Base-by-base conservation (phyloP, 148 eudicot genomes). In the Diospyros kaki region DNA sequence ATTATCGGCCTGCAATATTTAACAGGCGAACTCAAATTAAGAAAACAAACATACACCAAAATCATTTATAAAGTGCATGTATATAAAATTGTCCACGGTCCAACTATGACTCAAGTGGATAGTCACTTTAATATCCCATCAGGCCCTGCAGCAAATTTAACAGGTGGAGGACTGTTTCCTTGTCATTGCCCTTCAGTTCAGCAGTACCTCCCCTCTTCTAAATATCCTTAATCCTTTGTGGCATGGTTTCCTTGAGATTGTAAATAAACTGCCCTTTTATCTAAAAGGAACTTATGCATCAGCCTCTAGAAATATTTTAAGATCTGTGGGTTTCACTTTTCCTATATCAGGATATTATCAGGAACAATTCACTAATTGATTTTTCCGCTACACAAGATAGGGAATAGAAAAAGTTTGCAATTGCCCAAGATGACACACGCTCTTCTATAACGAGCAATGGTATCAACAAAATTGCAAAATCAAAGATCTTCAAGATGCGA, bases 1-100 rank as follows among this genome's bases (percentile, higher is more conserved):
- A 58, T 86, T 86, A 77, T 94, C 98, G 78, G 98, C 98, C 98
- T 94, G 87, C 61, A 82, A 72, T 39, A 9, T 51, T 44, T 8
- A 48, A 48, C 8, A 48, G n/a, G 64, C 9, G 54, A 71, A 63
- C 18, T 10, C 9, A 42, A 39, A 59, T 66, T 42, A 4, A 62
- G n/a, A 61, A 43, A 6, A 56, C 2, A 13, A 58, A n/a, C 5
- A 58, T 17, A 58, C 28, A 58, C 28, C 4, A 1, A 15, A 17
- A n/a, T 58, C 28, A 58, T 55, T 11, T 6, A 58, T 58, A 13
- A 58, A 58, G 12, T 55, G 59, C 52, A 48, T 48, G 52, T 4
- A 48, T 48, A 4, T 4, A 4, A 4, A 8, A 48, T 8, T 48
- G 6, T 4, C 52, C 52, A 48, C 52, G 28, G 28, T 48, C 52